phyloP scores from a whole-genome alignment of 2,329 filamentous ascomycete genomes.

The Alternaria tenuissima region DNA sequence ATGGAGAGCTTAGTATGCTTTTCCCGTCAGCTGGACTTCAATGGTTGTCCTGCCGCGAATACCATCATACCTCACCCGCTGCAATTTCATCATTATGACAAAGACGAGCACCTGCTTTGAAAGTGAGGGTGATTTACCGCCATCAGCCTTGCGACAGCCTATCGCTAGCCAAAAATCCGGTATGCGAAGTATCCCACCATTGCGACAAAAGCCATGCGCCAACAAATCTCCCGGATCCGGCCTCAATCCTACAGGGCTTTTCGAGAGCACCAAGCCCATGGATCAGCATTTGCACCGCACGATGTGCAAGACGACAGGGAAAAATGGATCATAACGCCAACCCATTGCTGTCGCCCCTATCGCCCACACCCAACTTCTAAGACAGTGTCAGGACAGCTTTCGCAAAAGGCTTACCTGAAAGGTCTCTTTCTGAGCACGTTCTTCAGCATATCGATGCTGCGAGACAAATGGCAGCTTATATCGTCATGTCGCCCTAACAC shows the following conservation, averaged over 20 bases:
- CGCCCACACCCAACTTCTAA: background rate
- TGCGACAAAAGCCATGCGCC: constrained; percentile 20
- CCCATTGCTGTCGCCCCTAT: background rate
- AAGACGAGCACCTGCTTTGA: constrained; percentile 7
- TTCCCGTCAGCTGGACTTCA: constrained; percentile 7
- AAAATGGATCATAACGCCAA: background rate
- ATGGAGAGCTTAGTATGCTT: constrained; percentile 14
- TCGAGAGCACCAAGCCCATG: constrained; percentile 19
- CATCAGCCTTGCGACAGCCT: constrained; percentile 14
- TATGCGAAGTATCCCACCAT: constrained; percentile 7
- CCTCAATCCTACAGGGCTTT: constrained; percentile 12
- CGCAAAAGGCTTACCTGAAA: background rate
- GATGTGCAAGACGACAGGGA: background rate
- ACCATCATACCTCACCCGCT: constrained; percentile 3
- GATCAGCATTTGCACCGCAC: background rate
- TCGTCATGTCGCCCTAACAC: background rate
- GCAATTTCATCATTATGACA: constrained; percentile 8
- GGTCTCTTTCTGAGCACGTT: background rate
- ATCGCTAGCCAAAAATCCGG: constrained; percentile 5
- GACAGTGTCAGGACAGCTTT: background rate
- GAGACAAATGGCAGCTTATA: constrained; percentile 1
- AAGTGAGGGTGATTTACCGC: constrained; percentile 14
- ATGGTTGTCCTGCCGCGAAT: constrained; percentile 8
- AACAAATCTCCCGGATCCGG: constrained; percentile 3
- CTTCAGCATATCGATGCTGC: background rate